Base-by-base conservation (phyloP, 257 asterid species). In the Solanum clarkiae region DNA sequence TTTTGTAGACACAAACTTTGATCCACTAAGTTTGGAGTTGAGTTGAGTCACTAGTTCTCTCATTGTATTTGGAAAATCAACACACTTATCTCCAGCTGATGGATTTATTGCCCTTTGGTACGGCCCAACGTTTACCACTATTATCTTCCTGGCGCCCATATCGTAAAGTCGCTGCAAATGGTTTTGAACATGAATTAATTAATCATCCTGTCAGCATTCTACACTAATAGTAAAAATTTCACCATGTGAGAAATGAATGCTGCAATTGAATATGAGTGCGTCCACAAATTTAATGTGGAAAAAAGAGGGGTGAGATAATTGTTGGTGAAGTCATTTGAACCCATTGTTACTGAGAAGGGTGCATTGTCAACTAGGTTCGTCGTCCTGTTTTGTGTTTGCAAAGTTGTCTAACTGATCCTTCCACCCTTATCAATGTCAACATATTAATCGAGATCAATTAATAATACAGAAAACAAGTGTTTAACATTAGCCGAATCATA, bases 251-350 rank as follows among this genome's bases (percentile, higher is more conserved):
- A 36, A 36, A 3, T 36, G 95, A 57, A 60, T 81, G 87, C 87
- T 79, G 88, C 40, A 92, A 90, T 89, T 93, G 80, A 93, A 88
- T 84, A 93, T 93, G 93, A 95, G 80, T 88, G 91, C 87, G 36
- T 81, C 91, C 2, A 93, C 95, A 40, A 93, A 95, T 12, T 83
- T 71, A 80, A 87, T 54, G 86, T 84, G 14, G 94, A 87, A 72
- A 93, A 17, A 47, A 86, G 49, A 2, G 97, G 94, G 1, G 89
- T 86, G 10, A 93, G 88, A 83, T 94, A 93, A 86, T 94, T 93
- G 93, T 93, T 94, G 90, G 93, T 90, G 93, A 94, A 92, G 87
- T 93, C 98, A 85, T 94, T 94, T 74, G 98, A 89, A 11, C 97
- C 98, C 3, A 94, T 90, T 86, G 96, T 89, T 4, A 93, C 77